Evolutionary conservation across 768 basidiomycete genomes (phyloP).

Genomic region (Podaxis carcinomalis): DNA sequence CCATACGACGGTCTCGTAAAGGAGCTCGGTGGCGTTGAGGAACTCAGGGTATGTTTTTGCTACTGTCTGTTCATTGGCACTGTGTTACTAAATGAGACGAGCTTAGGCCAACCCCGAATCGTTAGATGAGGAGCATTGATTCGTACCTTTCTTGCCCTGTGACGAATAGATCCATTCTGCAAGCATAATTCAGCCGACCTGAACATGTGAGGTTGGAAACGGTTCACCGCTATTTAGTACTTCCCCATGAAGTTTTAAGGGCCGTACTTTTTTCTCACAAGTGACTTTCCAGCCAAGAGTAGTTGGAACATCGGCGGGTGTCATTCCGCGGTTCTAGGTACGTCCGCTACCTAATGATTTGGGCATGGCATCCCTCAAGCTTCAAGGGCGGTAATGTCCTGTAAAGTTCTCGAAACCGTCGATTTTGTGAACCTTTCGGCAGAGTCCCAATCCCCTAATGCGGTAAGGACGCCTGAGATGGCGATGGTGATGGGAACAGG

Average conservation of each 20-base stretch:
- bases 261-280: background rate
- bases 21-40: slow-evolving; percentile 76
- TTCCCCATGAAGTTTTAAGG: background rate
- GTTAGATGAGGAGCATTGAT: slow-evolving; percentile 34
- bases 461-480: too few species aligned
- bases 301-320: too few species aligned
- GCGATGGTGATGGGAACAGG: too few species aligned
- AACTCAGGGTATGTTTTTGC: slow-evolving; percentile 59
- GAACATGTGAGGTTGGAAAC: background rate
- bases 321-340: too few species aligned
- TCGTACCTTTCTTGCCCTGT: background rate
- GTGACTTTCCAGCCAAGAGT: background rate
- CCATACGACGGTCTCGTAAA: slow-evolving; percentile 70
- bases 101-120: slow-evolving; percentile 48
- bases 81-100: slow-evolving; percentile 11
- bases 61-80: background rate
- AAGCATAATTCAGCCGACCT: background rate
- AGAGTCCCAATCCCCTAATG: too few species aligned
- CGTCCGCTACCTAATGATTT: too few species aligned
- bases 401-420: too few species aligned
- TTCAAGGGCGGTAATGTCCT: too few species aligned
- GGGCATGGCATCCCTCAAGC: too few species aligned
- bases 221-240: background rate
- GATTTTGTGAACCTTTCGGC: too few species aligned
- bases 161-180: background rate